These are phyloP conservation scores for Colletotrichum sp. DNA, from an alignment of 2,329 filamentous ascomycete species.

Conservation along the genomic window DNA sequence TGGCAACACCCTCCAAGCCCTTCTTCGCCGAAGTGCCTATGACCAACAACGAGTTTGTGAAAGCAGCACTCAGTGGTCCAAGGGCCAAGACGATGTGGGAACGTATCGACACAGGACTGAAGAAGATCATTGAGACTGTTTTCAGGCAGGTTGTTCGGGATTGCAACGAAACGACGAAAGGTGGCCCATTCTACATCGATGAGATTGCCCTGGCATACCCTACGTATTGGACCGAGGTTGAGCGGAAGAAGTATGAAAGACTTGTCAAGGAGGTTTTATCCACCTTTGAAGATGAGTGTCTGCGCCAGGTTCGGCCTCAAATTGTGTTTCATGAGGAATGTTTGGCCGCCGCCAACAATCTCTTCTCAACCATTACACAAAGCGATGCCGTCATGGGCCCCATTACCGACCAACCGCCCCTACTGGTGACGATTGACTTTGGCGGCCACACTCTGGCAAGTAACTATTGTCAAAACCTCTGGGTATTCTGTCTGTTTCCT, in stretches of 20 bases:
- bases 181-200: not conserved
- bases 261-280: not conserved
- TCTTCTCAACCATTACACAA: not conserved
- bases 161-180: not conserved
- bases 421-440: not conserved
- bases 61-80: not conserved
- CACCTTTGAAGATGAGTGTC: not conserved
- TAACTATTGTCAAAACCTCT: not conserved
- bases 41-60: not conserved
- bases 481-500: too few species aligned
- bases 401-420: not conserved
- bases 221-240: not conserved
- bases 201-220: not conserved
- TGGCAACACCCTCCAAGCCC: not conserved
- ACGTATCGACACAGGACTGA: not conserved
- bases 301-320: not conserved
- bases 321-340: not conserved
- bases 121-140: not conserved
- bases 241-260: not conserved
- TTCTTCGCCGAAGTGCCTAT: not conserved
- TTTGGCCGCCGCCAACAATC: not conserved
- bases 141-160: not conserved
- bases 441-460: not conserved
- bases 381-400: not conserved
- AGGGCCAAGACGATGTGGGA: not conserved